Base-by-base conservation (phyloP, 1,139 yeast genomes). In the Suhomyces kunorum region DNA sequence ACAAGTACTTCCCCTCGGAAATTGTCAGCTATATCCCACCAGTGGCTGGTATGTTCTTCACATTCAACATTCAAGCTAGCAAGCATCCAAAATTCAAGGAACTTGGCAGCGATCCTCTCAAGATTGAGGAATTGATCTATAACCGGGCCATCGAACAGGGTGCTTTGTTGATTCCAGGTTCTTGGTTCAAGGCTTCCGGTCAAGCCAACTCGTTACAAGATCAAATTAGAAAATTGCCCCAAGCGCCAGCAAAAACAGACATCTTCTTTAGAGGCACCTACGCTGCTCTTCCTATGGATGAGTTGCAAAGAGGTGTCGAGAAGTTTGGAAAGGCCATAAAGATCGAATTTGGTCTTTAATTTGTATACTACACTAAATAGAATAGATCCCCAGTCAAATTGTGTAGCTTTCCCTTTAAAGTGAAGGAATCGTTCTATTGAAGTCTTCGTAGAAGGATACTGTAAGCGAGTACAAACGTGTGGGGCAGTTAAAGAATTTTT, bases 41-140 rank as follows among this genome's bases (percentile, higher is more conserved):
- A 35, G 82, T 80, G 23, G 96, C 96, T 1, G 97, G 97, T 56
- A 89, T 89, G 96, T 89, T 89, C 64, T 87, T 88, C 74, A 87
- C 92, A 56, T 73, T 87, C 50, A 66, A 71, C 47, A 60, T 87
- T 38, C 95, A 88, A 60, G 87, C 88, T 20, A 58, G 87, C 30
- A 83, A 83, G 65, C 95, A 86, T 66, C 94, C 95, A 38, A 75
- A 79, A 56, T 87, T 76, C 56, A 66, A 56, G 23, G 82, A 81
- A 56, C 60, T 58, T 28, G 68, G 58, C 26, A 55, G 55, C 31
- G 89, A 85, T 58, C 79, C 86, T 35, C 53, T 63, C 34, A 72
- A 76, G 54, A 77, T 87, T 40, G 95, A 88, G 68, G 62, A 54
- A 24, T 76, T 80, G 23, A 58, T 88, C 34, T 87, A 82, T 63